These are phyloP conservation scores for Penstemon newberryi DNA, from an alignment of 257 asterid genomes.

Conservation along the genomic window DNA sequence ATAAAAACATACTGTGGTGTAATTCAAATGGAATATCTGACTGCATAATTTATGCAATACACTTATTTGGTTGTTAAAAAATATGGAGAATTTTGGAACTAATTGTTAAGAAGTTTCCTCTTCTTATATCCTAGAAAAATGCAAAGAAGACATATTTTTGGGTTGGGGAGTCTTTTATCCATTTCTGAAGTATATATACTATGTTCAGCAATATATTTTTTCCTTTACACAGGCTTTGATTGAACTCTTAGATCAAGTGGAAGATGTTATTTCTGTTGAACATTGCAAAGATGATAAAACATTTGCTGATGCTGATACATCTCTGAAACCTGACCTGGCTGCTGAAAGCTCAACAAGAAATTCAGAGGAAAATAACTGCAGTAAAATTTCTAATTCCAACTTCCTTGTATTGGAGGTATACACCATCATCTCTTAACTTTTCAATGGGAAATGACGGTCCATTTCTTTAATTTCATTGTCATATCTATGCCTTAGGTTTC, in stretches of 20 bases:
- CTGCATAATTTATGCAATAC: too few relatives aligned
- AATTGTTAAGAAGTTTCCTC: too few relatives aligned
- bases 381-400: conserved; percentile 36
- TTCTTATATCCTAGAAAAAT: too few relatives aligned
- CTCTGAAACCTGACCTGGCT: conserved; percentile 40
- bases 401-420: conserved; percentile 93
- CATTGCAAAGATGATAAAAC: conserved; percentile 40
- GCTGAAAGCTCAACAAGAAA: conserved; percentile 26
- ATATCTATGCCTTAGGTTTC: conserved; percentile 52
- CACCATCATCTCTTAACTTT: conserved; percentile 21
- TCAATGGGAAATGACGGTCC: conserved; percentile 14
- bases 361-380: conserved; percentile 34
- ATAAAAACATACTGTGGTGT: too few relatives aligned
- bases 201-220: not conserved
- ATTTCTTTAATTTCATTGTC: conserved; percentile 19
- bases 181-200: conserved; percentile 16
- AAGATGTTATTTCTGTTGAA: conserved; percentile 78
- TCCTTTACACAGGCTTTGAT: conserved; percentile 65
- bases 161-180: not conserved
- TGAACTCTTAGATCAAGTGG: conserved; percentile 93
- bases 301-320: conserved; percentile 39
- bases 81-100: too few relatives aligned
- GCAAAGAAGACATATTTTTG: too few relatives aligned
- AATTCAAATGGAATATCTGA: too few relatives aligned
- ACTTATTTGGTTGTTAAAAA: too few relatives aligned